Evolutionary conservation across 139 green algal genomes (phyloP).

Genomic region (Chlorella sp.): DNA sequence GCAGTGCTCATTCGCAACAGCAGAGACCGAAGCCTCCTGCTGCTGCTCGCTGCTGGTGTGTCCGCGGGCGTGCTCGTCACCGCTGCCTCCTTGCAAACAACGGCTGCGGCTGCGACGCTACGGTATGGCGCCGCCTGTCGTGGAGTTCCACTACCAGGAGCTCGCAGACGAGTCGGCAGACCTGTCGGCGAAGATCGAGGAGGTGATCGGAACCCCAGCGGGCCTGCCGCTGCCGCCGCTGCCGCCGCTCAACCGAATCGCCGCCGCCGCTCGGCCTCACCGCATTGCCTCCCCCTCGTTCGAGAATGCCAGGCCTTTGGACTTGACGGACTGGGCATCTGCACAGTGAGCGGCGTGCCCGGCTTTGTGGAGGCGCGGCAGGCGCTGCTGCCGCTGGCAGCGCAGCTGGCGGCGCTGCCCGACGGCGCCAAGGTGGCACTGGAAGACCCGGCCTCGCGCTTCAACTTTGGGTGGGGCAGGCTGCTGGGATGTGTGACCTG

Average conservation of each 20-base stretch:
- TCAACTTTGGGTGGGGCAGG: conserved; percentile 73
- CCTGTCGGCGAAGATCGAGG: background rate
- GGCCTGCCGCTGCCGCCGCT: background rate
- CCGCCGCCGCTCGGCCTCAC: no score
- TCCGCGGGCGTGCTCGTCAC: no score
- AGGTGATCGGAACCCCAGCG: background rate
- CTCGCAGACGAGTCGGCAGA: conserved; percentile 2
- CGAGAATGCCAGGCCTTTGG: conserved; percentile 70
- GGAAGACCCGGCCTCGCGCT: conserved; percentile 63
- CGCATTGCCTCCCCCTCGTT: no score
- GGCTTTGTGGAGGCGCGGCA: conserved; percentile 42
- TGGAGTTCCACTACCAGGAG: background rate
- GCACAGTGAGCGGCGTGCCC: conserved; percentile 64
- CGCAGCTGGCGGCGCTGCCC: conserved; percentile 64
- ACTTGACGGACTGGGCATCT: conserved; percentile 62
- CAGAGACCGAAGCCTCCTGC: no score
- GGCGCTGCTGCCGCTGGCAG: conserved; percentile 64
- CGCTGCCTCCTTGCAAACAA: no score
- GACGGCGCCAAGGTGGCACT: conserved; percentile 26
- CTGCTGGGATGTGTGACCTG: no score
- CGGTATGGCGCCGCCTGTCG: background rate
- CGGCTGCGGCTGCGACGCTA: background rate
- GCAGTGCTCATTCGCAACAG: no score
- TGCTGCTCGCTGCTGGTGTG: no score
- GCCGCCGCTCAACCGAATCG: background rate